Conservation (phyloP, 2,329 filamentous ascomycete species). For the Pseudophaeomoniella oleicola region DNA sequence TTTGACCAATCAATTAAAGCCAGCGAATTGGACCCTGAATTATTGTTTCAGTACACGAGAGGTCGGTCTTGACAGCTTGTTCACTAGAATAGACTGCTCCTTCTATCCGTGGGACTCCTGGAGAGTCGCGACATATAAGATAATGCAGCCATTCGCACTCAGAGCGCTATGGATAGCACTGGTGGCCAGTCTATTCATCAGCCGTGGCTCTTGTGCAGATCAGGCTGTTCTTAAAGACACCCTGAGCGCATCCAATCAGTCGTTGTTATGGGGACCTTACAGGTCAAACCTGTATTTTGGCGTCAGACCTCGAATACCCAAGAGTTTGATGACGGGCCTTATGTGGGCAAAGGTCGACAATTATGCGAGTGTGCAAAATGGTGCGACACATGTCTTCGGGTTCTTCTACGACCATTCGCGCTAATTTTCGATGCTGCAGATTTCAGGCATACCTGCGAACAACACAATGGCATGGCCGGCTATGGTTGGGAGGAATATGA, state of each 20-base stretch:
- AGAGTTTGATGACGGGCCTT: conserved; percentile 67
- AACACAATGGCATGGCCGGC: conserved; percentile 81
- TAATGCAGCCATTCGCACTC: not conserved
- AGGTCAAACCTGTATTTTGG: conserved; percentile 91
- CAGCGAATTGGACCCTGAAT: too few species aligned
- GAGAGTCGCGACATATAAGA: not conserved
- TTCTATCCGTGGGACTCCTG: not conserved
- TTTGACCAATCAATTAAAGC: not conserved
- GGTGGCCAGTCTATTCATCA: not conserved
- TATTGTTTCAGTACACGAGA: too few species aligned
- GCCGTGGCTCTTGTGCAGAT: not conserved
- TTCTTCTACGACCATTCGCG: not conserved
- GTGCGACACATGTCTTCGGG: conserved; percentile 44
- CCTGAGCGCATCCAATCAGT: conserved; percentile 52
- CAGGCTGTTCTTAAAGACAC: conserved; percentile 18
- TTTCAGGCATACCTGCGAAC: conserved; percentile 89
- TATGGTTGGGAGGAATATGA: conserved; percentile 99
- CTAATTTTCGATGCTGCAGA: conserved; percentile 33
- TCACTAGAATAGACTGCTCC: too few species aligned
- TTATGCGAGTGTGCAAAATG: conserved; percentile 58
- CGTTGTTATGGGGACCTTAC: conserved; percentile 91
- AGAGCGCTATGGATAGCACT: not conserved
- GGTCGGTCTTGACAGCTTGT: too few species aligned
- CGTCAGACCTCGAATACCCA: conserved; percentile 64
- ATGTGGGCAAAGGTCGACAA: conserved; percentile 81